Evolutionary conservation across 164 flowering plant species (phyloP).

Genomic region (Nymphaea colorata): DNA sequence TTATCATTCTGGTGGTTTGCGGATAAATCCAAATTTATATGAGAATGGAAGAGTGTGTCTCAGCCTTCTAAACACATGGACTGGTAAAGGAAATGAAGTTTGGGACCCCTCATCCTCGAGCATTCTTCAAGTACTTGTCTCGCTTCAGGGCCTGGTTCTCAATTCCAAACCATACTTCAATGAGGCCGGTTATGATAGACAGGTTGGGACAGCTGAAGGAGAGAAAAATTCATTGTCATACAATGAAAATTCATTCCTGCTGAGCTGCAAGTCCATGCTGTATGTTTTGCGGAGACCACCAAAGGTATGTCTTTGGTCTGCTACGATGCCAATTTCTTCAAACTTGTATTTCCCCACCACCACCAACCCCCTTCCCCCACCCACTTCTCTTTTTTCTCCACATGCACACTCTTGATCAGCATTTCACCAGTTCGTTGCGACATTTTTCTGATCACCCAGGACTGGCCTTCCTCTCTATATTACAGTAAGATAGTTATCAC

Average conservation of each 20-base stretch:
- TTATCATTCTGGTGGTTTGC: constrained; percentile 98
- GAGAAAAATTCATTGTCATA: constrained; percentile 94
- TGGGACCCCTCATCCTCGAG: constrained; percentile 95
- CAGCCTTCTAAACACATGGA: constrained; percentile 97
- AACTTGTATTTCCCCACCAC: neutral
- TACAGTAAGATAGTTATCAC: too few species aligned
- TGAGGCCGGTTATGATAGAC: constrained; percentile 99
- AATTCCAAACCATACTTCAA: constrained; percentile 94
- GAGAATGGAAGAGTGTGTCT: constrained; percentile 99
- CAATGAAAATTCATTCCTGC: constrained; percentile 90
- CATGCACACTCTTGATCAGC: neutral
- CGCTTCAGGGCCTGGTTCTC: constrained; percentile 92
- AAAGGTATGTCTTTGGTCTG: constrained; percentile 35
- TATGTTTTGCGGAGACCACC: constrained; percentile 81
- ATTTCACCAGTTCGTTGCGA: neutral
- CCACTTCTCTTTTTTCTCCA: neutral
- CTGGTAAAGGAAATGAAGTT: constrained; percentile 96
- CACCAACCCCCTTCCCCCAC: neutral
- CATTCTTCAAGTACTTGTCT: constrained; percentile 96
- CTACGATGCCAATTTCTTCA: neutral
- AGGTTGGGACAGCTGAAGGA: constrained; percentile 96
- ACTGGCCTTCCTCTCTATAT: too few species aligned
- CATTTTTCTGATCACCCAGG: neutral
- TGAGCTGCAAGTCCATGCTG: constrained; percentile 94
- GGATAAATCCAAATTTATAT: constrained; percentile 90